Percentiles rank a stretch among this genome's conserved stretches.
These are phyloP conservation scores for Acanthamoeba culbertsoni DNA, from an alignment of 208 protist genomes.

Conservation along the genomic window DNA sequence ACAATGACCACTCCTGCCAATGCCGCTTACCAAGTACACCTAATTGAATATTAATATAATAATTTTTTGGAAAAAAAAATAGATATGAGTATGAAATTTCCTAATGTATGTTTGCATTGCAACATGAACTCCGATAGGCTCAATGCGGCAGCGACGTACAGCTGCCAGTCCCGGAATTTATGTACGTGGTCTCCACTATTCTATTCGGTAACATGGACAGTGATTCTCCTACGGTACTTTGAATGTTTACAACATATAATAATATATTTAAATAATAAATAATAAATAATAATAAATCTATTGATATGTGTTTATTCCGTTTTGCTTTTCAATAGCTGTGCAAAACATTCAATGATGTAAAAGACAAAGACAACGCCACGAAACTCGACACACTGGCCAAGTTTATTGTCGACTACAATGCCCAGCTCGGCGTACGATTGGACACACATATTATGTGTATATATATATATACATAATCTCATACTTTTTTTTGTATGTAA, in stretches of 20 bases:
- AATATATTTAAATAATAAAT: too few relatives aligned
- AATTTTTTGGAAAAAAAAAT: too few relatives aligned
- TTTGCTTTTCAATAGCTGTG: not conserved
- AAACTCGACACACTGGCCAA: not conserved
- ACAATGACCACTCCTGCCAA: not conserved
- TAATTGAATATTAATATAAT: too few relatives aligned
- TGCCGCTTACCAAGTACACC: not conserved
- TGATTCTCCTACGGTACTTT: not conserved
- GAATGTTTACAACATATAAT: not conserved
- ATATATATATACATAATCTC: not conserved
- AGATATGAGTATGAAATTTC: too few relatives aligned
- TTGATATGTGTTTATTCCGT: too few relatives aligned
- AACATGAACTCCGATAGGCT: not conserved
- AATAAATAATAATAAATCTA: too few relatives aligned
- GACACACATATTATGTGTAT: not conserved
- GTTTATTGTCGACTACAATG: not conserved
- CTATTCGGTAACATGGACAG: not conserved
- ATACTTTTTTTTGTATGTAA: not conserved
- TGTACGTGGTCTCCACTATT: conserved; percentile 45
- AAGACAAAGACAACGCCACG: conserved; percentile 19
- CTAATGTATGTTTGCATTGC: too few relatives aligned
- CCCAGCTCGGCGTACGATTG: not conserved
- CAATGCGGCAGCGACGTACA: not conserved
- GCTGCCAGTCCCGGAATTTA: conserved; percentile 4
- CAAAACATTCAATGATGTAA: not conserved